Evolutionary conservation across 2,329 filamentous ascomycete species (phyloP), one percentile per base, ranked within the genome.

Genomic region (Trichoderma asperellum): DNA sequence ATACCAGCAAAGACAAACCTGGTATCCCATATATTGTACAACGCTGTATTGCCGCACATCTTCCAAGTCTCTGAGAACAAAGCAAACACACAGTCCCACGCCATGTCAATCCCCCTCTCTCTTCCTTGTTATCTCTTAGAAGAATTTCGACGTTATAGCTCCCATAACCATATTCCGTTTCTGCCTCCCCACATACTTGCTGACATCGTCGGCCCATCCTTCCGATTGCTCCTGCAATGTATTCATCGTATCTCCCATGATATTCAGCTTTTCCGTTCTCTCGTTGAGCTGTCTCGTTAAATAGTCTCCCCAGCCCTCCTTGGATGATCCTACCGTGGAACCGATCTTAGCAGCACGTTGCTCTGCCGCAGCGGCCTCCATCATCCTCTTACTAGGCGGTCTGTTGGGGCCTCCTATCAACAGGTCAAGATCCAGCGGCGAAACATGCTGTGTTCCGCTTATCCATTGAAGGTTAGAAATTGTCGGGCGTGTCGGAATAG

Each of bases 391-490:
- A 70, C 92, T 96, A 1, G 93, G 91, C 3, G 95, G 96, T 2
- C 96, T 88, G 75, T 96, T 91, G 1, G 94, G 90, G 0, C 95
- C 95, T 62, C 95, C 93, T 70, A 99, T 96, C 1, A 99, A 83
- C 2, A 97, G 81, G 76, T 98, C 96, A 76, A 99, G 89, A 75
- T 99, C 96, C 2, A 90, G 85, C 0, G 93, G 91, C 1, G 93
- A 93, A 57, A 99, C 87, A 74, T 96, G 92, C 79, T 97, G 95
- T 1, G 95, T 98, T 4, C 96, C 96, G 0, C 94, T 92, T 64
- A 99, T 93, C 96, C 96, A 99, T 80, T 98, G 94, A 47, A 99
- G 81, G 75, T 96, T 97, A 24, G 92, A 96, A 70, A 99, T 99
- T 0, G 94, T 97, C 0, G 96, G 96, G 2, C 96, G 89, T 14